A percentile compares a stretch with the other conserved stretches of the same genome.
Evolutionary conservation across 306 rosid genomes (phyloP).

Genomic region (Hippophae gyantsensis): DNA sequence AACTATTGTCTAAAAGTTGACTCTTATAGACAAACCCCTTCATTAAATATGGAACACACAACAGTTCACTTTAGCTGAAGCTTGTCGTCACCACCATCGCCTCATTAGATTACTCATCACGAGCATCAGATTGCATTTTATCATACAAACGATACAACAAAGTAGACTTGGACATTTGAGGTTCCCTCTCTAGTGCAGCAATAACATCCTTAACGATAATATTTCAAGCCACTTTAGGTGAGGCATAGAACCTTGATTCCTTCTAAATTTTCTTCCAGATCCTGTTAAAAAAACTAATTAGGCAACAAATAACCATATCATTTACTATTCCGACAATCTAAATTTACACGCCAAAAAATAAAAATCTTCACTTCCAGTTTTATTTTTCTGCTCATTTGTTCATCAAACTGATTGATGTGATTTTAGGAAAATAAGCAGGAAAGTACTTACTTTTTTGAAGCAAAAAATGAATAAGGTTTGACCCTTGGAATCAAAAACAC

Average conservation of each 20-base stretch:
- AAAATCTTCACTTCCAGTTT: too few relatives aligned
- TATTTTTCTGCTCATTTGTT: too few relatives aligned
- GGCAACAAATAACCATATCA: conserved; percentile 1
- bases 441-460: too few relatives aligned
- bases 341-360: too few relatives aligned
- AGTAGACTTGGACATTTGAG: conserved; percentile 76
- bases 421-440: too few relatives aligned
- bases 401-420: too few relatives aligned
- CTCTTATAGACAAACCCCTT: fast-evolving
- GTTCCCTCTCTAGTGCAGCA: conserved; percentile 84
- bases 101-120: conserved; percentile 23
- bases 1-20: too few relatives aligned
- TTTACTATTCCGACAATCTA: too few relatives aligned
- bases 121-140: conserved; percentile 37
- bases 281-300: conserved; percentile 30
- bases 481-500: too few relatives aligned
- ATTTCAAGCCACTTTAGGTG: conserved; percentile 53
- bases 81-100: background rate
- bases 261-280: conserved; percentile 41
- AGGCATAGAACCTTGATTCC: conserved; percentile 33
- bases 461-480: too few relatives aligned
- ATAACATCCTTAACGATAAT: conserved; percentile 75
- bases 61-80: background rate
- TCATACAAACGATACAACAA: conserved; percentile 55
- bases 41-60: too few relatives aligned